Base-by-base conservation (phyloP, 805 yeast genomes). In the Nakazawaea ishiwadae region DNA sequence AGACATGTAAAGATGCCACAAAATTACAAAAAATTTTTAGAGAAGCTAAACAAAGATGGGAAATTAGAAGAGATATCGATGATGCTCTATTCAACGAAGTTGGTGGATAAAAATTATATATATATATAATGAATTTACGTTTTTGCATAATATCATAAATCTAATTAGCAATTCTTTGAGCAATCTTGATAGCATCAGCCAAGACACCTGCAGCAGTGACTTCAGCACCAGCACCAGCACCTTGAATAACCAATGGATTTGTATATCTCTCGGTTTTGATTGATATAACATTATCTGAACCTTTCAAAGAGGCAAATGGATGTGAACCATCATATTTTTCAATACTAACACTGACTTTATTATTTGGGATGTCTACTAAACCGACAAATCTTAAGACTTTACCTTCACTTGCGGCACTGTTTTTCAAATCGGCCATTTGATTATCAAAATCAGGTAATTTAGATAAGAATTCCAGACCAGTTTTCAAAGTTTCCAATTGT, bases 371-470 rank as follows among this genome's bases (percentile, higher is more conserved):
- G 59, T 93, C 96, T 43, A 91, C 89, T 52, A 79, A 79, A 48
- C 98, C 99, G 34, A 93, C 95, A 57, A 84, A 93, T 68, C 99
- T 81, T 55, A 93, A 74, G 19, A 93, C 98, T 65, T 93, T 88
- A 49, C 79, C 77, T 55, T 88, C 86, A 14, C 73, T 70, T 37
- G 85, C 84, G 24, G 99, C 98, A 44, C 78, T 85, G 37, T 78
- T 75, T 63, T 90, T 87, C 49, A 88, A 70, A 45, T 75, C 67
- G 55, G 84, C 88, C 60, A 90, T 71, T 49, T 88, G 90, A 44
- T 62, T 71, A 61, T 93, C 99, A 58, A 75, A 90, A 32, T 83
- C 71, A 37, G 97, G 96, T 52, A 93, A 73, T 61, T 79, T 81
- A 45, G 71, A 70, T 72, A 93, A 58, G 63, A 84, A 93, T 61